Base-by-base conservation (phyloP, 2,329 filamentous ascomycete genomes). In the Simplicillium sp. region DNA sequence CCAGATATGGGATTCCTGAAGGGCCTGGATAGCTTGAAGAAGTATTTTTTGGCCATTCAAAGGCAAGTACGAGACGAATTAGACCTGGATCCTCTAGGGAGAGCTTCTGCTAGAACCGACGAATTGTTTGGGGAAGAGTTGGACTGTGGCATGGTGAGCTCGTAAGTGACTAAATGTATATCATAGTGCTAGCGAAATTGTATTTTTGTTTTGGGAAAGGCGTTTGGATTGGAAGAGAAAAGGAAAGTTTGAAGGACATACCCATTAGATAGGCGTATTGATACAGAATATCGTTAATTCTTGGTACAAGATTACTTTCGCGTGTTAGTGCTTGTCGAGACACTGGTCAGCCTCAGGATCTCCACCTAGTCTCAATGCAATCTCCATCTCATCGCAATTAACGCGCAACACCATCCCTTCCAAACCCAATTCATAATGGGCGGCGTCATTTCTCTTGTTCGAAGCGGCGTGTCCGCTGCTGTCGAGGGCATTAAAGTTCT, bases 1-100 rank as follows among this genome's bases (percentile, higher is more conserved):
- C 81, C 94, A 7, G 92, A 98, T 51, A 76, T 81, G 20, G 92
- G 92, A 1, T 98, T 97, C 54, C 67, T 98, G 33, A 82, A 89
- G 42, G 92, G 92, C 1, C 62, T 98, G 44, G 72, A 82, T 39
- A 87, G 81, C 3, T 65, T 98, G 49, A 75, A 80, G 42, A 76
- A 80, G 56, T 97, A 96, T 59, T 94, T 98, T 54, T 72, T 89
- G 51, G 77, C 80, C 42, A 96, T 98, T 40, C 82, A 92, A 66
- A 77, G 77, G 51, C 89, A 97, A 47, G 74, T 90, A 28, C 63
- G 74, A 38, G 56, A 59, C 9, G 70, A 76, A 46, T 57, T 79
- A 44, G 73, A 68, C 4, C 51, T 78, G 31, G 62, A 61, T 29
- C 50, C 56, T 32, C 53, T 56, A n/a, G 54, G 57, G 11, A 46